Base-by-base conservation (phyloP, 225 moss, liverwort and hornwort genomes). In the Bryum argenteum region DNA sequence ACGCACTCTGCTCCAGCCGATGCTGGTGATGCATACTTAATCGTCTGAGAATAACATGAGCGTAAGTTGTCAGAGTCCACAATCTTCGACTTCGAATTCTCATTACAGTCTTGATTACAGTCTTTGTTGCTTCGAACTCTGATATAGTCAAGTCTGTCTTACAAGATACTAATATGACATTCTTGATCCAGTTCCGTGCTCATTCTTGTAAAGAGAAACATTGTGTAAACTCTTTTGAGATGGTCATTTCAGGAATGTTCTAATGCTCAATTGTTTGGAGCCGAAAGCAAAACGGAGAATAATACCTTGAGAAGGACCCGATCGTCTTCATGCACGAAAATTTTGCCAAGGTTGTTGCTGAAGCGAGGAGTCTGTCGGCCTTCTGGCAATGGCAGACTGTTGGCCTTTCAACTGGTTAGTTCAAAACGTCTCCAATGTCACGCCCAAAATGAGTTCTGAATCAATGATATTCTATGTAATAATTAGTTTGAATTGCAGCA, bases 251-350 rank as follows among this genome's bases (percentile, higher is more conserved):
- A 61, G 22, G 37, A 72, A 61, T 23, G 61, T 44, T 54, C 42
- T 44, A 37, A 10, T 18, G n/a, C 18, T 52, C 33, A 33, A 33
- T 33, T 33, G 7, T 33, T 33, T 33, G 33, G 26, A 37, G 12
- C 52, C 51, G 45, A 57, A 12, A 2, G 66, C 37, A 44, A 43
- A 18, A 19, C 14, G 11, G 40, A 20, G 6, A 45, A 43, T 15
- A 16, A 8, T 72, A 92, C 95, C 90, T 95, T 95, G 58, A 95
- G 85, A 50, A 95, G 93, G 61, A 95, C 93, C 66, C 91, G 93
- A 70, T 95, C 95, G 54, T 91, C 91, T 44, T 95, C 88, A 54
- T 95, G 93, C 13, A 95, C 82, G 58, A 91, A 95, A 69, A 93
- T 84, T 79, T 93, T 95, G 20, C 88, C 85, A 37, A 92, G 80